phyloP scores from a whole-genome alignment of 2,329 filamentous ascomycete species.

The Arthroderma sp. region DNA sequence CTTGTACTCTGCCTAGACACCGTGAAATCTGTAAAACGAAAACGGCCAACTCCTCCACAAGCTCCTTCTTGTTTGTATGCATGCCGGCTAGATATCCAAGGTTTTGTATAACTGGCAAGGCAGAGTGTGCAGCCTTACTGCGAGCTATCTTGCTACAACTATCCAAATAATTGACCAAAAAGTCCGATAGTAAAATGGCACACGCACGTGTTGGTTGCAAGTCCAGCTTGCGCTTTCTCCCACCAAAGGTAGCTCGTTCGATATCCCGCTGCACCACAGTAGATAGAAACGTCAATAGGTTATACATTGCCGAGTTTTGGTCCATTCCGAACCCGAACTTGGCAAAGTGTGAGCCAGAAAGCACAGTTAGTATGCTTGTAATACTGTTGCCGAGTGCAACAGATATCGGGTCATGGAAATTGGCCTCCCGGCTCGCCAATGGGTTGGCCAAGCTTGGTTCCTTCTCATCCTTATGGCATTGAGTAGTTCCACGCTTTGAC shows the following conservation, averaged over 20 bases:
- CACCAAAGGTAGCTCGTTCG: background rate
- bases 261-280: constrained; percentile 10
- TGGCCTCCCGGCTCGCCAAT: background rate
- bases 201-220: constrained; percentile 10
- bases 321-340: background rate
- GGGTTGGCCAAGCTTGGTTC: background rate
- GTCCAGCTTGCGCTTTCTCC: background rate
- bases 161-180: constrained; percentile 9
- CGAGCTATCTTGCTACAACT: background rate
- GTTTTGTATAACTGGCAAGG: constrained; percentile 12
- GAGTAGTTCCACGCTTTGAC: background rate
- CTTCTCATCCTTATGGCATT: background rate
- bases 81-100: constrained; percentile 23
- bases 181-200: constrained; percentile 14
- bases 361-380: constrained; percentile 13
- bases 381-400: constrained; percentile 14
- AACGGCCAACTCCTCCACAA: constrained; percentile 25
- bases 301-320: constrained; percentile 7
- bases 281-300: constrained; percentile 9
- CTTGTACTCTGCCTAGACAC: constrained; percentile 21
- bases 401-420: constrained; percentile 2
- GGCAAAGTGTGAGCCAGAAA: constrained; percentile 12
- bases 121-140: background rate
- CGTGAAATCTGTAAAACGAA: constrained; percentile 26
- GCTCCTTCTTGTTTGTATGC: constrained; percentile 22